Percentiles rank a stretch among this genome's conserved stretches.
Conservation (phyloP, 257 asterid species). For the Solanum pennellii region DNA sequence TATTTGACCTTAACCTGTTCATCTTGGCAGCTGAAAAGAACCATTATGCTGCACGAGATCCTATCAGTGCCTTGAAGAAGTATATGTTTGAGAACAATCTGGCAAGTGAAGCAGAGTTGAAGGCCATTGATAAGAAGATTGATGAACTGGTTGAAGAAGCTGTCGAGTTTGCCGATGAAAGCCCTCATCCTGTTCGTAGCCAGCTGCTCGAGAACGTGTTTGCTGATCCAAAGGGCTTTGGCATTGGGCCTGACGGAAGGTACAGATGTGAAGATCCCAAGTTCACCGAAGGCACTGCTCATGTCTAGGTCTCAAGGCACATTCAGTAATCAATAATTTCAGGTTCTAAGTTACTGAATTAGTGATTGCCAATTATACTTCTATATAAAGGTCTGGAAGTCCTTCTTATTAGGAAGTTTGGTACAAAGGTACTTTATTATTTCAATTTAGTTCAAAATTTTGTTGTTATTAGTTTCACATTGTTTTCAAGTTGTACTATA, state of each 20-base stretch:
- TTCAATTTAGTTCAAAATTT: background rate
- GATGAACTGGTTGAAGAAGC: constrained; percentile 80
- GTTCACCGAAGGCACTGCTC: constrained; percentile 95
- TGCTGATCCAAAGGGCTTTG: constrained; percentile 96
- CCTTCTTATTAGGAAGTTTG: background rate
- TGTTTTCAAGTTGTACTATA: background rate
- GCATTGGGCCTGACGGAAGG: constrained; percentile 91
- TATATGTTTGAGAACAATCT: constrained; percentile 62
- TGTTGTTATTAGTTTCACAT: background rate
- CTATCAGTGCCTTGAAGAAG: constrained; percentile 68
- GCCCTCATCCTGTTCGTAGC: constrained; percentile 76
- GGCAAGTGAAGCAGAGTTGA: constrained; percentile 63
- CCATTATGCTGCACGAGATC: constrained; percentile 77
- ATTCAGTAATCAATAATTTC: background rate
- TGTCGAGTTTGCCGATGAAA: constrained; percentile 80
- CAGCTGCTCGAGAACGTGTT: constrained; percentile 90
- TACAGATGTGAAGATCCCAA: constrained; percentile 98
- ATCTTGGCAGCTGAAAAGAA: constrained; percentile 83
- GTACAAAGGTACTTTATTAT: background rate
- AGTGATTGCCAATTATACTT: background rate
- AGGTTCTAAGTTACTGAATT: background rate
- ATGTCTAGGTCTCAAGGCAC: constrained; percentile 26
- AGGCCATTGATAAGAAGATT: constrained; percentile 77
- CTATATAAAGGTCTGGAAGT: background rate
- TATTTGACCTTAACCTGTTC: background rate